These are phyloP conservation scores for Pythium oligandrum DNA, from an alignment of 352 stramenopile species.

Conservation along the genomic window DNA sequence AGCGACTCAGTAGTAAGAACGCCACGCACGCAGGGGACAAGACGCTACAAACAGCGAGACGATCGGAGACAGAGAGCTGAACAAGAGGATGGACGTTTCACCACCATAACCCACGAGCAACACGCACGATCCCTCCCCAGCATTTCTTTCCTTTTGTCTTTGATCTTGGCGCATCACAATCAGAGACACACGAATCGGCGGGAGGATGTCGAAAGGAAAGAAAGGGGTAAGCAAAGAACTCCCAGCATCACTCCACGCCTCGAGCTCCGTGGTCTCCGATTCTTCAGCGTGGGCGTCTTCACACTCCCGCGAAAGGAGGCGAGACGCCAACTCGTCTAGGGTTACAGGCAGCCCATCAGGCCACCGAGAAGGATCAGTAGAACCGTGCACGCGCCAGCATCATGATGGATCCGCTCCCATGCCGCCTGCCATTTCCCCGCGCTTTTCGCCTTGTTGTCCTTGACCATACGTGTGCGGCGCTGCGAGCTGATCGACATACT, in stretches of 20 bases:
- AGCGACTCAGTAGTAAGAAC: too few species aligned
- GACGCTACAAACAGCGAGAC: too few species aligned
- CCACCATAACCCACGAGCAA: too few species aligned
- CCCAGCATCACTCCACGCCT: slow-evolving; percentile 3
- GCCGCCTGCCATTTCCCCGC: background rate
- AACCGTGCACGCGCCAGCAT: background rate
- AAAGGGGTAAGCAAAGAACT: slow-evolving; percentile 78
- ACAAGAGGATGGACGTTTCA: too few species aligned
- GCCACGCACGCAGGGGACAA: too few species aligned
- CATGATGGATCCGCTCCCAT: background rate
- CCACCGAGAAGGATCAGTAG: slow-evolving; percentile 19
- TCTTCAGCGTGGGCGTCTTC: slow-evolving; percentile 12
- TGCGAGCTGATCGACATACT: too few species aligned
- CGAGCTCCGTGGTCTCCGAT: slow-evolving; percentile 20
- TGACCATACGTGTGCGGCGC: too few species aligned
- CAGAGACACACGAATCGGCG: slow-evolving; percentile 3
- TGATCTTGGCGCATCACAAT: slow-evolving; percentile 5
- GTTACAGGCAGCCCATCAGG: slow-evolving; percentile 62
- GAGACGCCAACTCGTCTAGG: slow-evolving; percentile 39
- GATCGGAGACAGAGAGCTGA: too few species aligned
- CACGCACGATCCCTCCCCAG: slow-evolving; percentile 43
- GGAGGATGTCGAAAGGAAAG: slow-evolving; percentile 36
- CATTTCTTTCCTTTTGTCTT: slow-evolving; percentile 68
- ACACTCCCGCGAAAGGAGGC: slow-evolving; percentile 3
- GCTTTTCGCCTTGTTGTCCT: slow-evolving; percentile 14